Base-by-base conservation (phyloP, 371 early-diverging fungal genomes). In the Mucor velutinosus region DNA sequence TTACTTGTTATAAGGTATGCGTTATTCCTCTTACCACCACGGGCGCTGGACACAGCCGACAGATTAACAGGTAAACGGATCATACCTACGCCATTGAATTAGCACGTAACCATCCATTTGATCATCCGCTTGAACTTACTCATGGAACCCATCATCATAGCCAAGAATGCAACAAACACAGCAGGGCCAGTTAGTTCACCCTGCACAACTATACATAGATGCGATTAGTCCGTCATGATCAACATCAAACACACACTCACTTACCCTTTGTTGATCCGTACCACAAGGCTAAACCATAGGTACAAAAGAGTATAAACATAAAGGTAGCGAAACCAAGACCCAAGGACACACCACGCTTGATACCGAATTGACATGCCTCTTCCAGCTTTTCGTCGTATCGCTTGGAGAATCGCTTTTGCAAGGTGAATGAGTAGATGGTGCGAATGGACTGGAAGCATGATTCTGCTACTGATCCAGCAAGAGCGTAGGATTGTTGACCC, bases 361-460 rank as follows among this genome's bases (percentile, higher is more conserved):
- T 69, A 29, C 91, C 92, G 12, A 79, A 72, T 14, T 70, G 66
- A 27, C 77, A 79, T 2, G 93, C 94, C 27, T 80, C 74, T 12
- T 73, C 77, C 2, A 92, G 64, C 66, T 88, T 75, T 0, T 39
- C 62, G 39, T 78, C 75, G 78, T 94, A 99, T 27, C 86, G 76
- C 7, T 75, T 66, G 7, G 84, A 68, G 69, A 93, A 89, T 12
- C 92, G 87, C 19, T 83, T 75, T 76, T 95, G 92, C 14, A 89
- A 87, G 60, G 89, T 90, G 77, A 96, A 97, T 0, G 96, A 85
- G 57, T 86, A 88, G 19, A 96, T 92, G 3, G 97, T 97, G 55
- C 96, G 89, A 62, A 98, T 92, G 25, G 90, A 86, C 8, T 92
- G 77, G 58, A 99, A 83, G 0, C 89, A 93, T 72, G 97, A 79